These are phyloP conservation scores for Candida dubliniensis DNA, from an alignment of 1,139 yeast genomes.

Conservation along the genomic window DNA sequence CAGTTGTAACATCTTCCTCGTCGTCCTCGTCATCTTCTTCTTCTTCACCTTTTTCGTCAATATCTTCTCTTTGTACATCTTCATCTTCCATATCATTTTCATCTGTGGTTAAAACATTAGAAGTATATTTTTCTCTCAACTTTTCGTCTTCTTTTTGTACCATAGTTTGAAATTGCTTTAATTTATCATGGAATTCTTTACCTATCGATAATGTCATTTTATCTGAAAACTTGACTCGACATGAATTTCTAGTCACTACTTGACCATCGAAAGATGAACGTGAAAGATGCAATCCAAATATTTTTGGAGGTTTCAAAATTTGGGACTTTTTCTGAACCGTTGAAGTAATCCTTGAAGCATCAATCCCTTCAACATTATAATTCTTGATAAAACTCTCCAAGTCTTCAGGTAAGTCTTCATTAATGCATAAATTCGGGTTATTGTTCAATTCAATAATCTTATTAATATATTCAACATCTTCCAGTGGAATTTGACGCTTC, in stretches of 20 bases:
- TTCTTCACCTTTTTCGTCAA: conserved; percentile 41
- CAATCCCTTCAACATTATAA: conserved; percentile 46
- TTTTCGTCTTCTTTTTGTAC: conserved; percentile 18
- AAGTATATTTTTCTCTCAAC: conserved; percentile 14
- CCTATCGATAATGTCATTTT: conserved; percentile 52
- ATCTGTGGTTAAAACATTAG: conserved; percentile 43
- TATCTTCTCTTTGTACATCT: conserved; percentile 41
- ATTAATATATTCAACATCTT: conserved; percentile 19
- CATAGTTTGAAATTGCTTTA: conserved; percentile 35
- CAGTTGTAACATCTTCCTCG: conserved; percentile 22
- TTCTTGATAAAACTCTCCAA: conserved; percentile 46
- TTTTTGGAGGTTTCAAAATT: conserved; percentile 65
- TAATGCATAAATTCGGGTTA: conserved; percentile 46
- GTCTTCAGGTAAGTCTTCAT: conserved; percentile 55
- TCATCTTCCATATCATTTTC: conserved; percentile 49
- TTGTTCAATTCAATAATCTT: conserved; percentile 31
- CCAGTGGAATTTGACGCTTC: conserved; percentile 16
- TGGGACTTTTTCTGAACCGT: conserved; percentile 66
- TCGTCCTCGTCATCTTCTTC: conserved; percentile 26
- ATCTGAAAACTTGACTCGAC: conserved; percentile 69
- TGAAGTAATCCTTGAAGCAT: conserved; percentile 51
- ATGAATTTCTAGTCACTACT: conserved; percentile 70
- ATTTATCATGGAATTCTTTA: conserved; percentile 39
- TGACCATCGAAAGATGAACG: conserved; percentile 78
- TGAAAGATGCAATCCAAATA: conserved; percentile 76